Percentiles rank a stretch among this genome's conserved stretches.
Evolutionary conservation across 2,329 filamentous ascomycete species (phyloP).

Genomic region (Capronia americana): DNA sequence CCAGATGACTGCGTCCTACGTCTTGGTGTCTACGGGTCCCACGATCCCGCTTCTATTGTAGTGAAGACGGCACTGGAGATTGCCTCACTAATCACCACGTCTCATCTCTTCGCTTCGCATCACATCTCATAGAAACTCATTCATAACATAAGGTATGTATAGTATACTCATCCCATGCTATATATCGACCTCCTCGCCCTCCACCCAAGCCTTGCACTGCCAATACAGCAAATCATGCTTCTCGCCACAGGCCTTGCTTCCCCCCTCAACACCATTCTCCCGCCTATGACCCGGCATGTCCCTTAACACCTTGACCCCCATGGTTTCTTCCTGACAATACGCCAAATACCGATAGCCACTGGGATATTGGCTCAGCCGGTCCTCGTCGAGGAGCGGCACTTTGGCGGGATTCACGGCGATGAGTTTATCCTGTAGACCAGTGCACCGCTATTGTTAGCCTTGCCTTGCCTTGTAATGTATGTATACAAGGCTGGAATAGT

Average conservation of each 20-base stretch:
- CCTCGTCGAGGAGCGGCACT: constrained; percentile 51
- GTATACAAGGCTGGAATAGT: too few species aligned
- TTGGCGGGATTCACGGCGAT: constrained; percentile 53
- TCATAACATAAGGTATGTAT: neutral
- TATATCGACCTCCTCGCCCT: constrained; percentile 42
- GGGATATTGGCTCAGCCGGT: constrained; percentile 51
- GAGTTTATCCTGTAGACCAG: constrained; percentile 52
- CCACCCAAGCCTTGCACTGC: constrained; percentile 54
- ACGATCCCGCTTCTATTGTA: neutral
- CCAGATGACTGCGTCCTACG: neutral
- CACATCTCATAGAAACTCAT: neutral
- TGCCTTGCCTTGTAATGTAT: too few species aligned
- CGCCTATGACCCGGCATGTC: constrained; percentile 50
- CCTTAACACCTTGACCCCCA: constrained; percentile 52
- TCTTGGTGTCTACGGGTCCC: neutral
- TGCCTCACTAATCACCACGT: neutral
- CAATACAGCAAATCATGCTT: constrained; percentile 57
- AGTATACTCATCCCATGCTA: neutral
- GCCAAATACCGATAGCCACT: constrained; percentile 54
- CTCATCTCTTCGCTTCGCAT: neutral
- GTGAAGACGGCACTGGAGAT: neutral
- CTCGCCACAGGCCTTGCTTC: constrained; percentile 44
- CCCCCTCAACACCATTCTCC: constrained; percentile 27
- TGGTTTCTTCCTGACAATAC: constrained; percentile 55
- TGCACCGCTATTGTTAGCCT: neutral